Evolutionary conservation across 2,329 filamentous ascomycete genomes (phyloP).

Genomic region (Cladosporium sp.): DNA sequence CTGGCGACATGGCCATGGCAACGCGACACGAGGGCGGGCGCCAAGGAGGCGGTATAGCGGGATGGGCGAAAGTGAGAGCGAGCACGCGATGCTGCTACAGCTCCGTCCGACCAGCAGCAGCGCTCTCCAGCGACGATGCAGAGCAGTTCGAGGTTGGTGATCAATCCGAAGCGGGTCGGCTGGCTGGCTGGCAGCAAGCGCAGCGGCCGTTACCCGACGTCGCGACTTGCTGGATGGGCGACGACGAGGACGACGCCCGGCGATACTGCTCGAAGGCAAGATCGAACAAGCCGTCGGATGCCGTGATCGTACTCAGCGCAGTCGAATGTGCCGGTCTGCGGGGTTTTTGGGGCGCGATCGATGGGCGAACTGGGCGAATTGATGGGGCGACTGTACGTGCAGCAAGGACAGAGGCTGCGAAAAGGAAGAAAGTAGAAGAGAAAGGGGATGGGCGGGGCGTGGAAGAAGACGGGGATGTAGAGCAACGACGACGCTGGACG

Average conservation of each 20-base stretch:
- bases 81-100: not conserved
- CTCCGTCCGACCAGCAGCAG: not conserved
- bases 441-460: constrained; percentile 11
- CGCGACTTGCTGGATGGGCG: constrained; percentile 1
- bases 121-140: not conserved
- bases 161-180: constrained; percentile 12
- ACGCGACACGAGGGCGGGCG: not conserved
- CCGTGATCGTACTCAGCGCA: not conserved
- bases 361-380: not conserved
- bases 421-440: constrained; percentile 12
- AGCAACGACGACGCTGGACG: constrained; percentile 1
- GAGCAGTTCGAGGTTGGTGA: not conserved
- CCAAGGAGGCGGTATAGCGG: constrained; percentile 16
- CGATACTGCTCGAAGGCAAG: not conserved
- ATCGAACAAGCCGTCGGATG: not conserved
- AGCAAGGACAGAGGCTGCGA: not conserved
- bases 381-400: not conserved
- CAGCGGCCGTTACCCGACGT: not conserved
- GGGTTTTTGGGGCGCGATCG: not conserved
- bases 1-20: constrained; percentile 16
- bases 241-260: constrained; percentile 2
- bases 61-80: not conserved
- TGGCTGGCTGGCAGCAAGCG: not conserved
- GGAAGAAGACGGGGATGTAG: constrained; percentile 8
- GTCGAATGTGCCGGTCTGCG: not conserved